A percentile compares a stretch with the other conserved stretches of the same genome.
phyloP scores from a whole-genome alignment of 2,329 filamentous ascomycete genomes.

The Sporothrix protearum region DNA sequence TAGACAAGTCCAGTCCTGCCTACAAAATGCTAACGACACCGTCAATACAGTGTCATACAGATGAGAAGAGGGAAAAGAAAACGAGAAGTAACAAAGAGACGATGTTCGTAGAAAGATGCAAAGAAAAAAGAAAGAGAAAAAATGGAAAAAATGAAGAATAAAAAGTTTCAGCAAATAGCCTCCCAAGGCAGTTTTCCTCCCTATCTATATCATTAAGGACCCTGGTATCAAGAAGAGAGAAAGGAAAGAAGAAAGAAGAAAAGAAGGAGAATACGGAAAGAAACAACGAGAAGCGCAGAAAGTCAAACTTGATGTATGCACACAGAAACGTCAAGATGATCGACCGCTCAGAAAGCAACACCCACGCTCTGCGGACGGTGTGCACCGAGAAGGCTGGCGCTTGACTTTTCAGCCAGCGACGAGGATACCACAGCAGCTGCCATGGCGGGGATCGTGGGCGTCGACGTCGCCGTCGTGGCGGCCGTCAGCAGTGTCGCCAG shows the following conservation, averaged over 20 bases:
- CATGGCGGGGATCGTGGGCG: conserved; percentile 13
- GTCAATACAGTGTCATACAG: not conserved
- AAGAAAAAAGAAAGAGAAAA: too few species aligned
- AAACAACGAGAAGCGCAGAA: not conserved
- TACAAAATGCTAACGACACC: not conserved
- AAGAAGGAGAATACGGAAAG: not conserved
- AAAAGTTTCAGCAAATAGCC: not conserved
- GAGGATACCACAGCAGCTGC: not conserved
- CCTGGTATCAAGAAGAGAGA: conserved; percentile 21
- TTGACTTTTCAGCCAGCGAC: conserved; percentile 9
- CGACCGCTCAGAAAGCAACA: conserved; percentile 44
- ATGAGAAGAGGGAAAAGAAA: not conserved
- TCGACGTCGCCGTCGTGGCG: conserved; percentile 12
- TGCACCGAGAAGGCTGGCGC: not conserved
- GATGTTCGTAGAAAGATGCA: too few species aligned
- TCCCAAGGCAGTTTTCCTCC: conserved; percentile 1
- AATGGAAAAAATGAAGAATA: not conserved
- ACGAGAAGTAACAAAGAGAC: not conserved
- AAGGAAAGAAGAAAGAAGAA: not conserved
- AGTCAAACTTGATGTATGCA: not conserved
- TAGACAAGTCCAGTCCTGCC: not conserved
- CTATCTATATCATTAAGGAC: conserved; percentile 9
- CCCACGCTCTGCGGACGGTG: conserved; percentile 43
- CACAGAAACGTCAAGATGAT: not conserved
- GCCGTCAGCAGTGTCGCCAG: conserved; percentile 24